Base-by-base conservation (phyloP, 768 basidiomycete species). In the Tylopilus felleus region DNA sequence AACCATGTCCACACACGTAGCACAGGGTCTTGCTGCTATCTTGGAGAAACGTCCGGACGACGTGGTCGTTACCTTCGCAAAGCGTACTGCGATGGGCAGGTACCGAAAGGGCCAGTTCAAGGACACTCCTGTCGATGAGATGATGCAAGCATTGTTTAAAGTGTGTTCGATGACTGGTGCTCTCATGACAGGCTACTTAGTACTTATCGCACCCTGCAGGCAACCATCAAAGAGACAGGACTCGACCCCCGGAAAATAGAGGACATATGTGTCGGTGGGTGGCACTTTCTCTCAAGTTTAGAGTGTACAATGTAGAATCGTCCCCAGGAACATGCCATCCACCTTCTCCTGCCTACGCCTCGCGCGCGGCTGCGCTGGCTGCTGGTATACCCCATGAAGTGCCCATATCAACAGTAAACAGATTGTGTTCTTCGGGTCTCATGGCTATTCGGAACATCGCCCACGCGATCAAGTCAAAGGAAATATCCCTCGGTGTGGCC, bases 21-120 rank as follows among this genome's bases (percentile, higher is more conserved):
- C 45, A 12, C 65, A 60, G 21, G 84, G 84, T 12, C 74, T 80
- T 29, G 56, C 77, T 31, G 74, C 76, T 8, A 67, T 91, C 44
- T 75, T 90, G 28, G 76, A 86, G 69, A 88, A 84, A 77, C 82
- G 77, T 48, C 80, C 86, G 0, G 82, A 91, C 57, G 93, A 96
- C 70, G 89, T 95, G 16, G 93, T 96, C 57, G 85, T 97, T 55
- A 91, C 90, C 3, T 90, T 90, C 61, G 92, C 90, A 13, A 87
- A 88, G 67, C 83, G 94, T 47, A 94, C 91, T n/a, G 84, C 92
- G n/a, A 78, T 93, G 58, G 90, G 92, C 23, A 83, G 77, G 64
- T 86, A 88, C 33, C 91, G 83, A 78, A 98, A 96, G 70, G 96
- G 96, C 22, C 93, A 93, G 53, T 79, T 95, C 65, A 96, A 93